These are phyloP conservation scores for Candida piceae DNA, from an alignment of 805 yeast genomes.

Conservation along the genomic window DNA sequence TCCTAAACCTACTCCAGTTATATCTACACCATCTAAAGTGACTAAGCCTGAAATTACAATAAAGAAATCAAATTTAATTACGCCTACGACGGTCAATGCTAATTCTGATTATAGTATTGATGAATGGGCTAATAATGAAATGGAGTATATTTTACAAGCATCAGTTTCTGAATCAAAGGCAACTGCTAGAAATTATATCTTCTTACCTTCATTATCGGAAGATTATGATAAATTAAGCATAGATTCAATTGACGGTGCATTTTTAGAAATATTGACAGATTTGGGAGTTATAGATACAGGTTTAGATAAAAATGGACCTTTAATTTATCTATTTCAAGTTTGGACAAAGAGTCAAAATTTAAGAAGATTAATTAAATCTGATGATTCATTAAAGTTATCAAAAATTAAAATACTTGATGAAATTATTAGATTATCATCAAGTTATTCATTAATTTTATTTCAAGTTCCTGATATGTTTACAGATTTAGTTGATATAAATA, in stretches of 20 bases:
- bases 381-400: constrained; percentile 32
- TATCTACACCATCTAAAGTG: constrained; percentile 1
- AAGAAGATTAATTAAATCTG: constrained; percentile 40
- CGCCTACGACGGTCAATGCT: constrained; percentile 1
- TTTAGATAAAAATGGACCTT: constrained; percentile 27
- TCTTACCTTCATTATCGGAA: constrained; percentile 20
- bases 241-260: constrained; percentile 42
- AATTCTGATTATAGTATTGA: constrained; percentile 20
- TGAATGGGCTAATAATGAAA: constrained; percentile 37
- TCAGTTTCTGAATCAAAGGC: constrained; percentile 27
- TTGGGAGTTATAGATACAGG: constrained; percentile 35
- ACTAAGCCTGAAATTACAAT: too few species aligned
- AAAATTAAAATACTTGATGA: constrained; percentile 42
- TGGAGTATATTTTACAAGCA: constrained; percentile 34
- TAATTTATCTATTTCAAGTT: constrained; percentile 41
- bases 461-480: constrained; percentile 63
- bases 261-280: constrained; percentile 54
- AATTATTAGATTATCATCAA: constrained; percentile 43
- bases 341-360: constrained; percentile 38
- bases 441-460: constrained; percentile 64
- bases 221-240: constrained; percentile 23
- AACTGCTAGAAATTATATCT: constrained; percentile 8
- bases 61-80: background rate
- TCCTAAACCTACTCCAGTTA: background rate
- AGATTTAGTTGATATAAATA: constrained; percentile 32